Base-by-base conservation (phyloP, 1,284 basidiomycete species). In the Papiliotrema fonsecae region DNA sequence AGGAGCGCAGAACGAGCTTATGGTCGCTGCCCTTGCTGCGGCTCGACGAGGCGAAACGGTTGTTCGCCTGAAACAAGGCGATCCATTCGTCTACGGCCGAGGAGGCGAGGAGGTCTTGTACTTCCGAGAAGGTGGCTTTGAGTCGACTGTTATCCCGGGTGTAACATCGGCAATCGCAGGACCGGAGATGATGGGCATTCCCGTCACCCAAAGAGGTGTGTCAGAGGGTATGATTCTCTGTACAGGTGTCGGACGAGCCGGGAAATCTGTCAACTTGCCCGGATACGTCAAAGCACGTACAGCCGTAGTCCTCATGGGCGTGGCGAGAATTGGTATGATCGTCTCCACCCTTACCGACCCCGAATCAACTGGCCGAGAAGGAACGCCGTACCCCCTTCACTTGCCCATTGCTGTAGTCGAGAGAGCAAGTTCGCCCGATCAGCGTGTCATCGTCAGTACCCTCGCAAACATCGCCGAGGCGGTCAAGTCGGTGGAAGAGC, bases 41-140 rank as follows among this genome's bases (percentile, higher is more conserved):
- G 90, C 88, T 0, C 76, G 74, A 27, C 78, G 79, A 10, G 94
- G 94, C 0, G 77, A 91, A 62, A 86, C 82, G 2, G 92, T 98
- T 27, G 87, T 98, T 21, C 78, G 94, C 81, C 79, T 98, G 14
- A 97, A 98, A 75, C 94, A 97, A 77, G 94, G 94, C 25, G 94
- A 97, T 69, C 94, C 94, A 1, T 87, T 88, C 26, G 83, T 98
- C 0, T 98, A 96, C 65, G 94, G 90, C 2, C 83, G 94, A 21
- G 88, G 87, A 0, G 92, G 92, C 11, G 94, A 97, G 69, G 94
- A 98, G 72, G 83, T 97, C 1, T 77, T 97, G 18, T 89, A 87
- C 70, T 94, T 97, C 80, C 82, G 90, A 13, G 75, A 81, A 45
- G 84, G 84, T 42, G 92, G 91, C 0, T 87, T 86, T 65, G 85